Evolutionary conservation across 805 yeast species (phyloP).

Genomic region (Lipomyces spencermartinsiae): DNA sequence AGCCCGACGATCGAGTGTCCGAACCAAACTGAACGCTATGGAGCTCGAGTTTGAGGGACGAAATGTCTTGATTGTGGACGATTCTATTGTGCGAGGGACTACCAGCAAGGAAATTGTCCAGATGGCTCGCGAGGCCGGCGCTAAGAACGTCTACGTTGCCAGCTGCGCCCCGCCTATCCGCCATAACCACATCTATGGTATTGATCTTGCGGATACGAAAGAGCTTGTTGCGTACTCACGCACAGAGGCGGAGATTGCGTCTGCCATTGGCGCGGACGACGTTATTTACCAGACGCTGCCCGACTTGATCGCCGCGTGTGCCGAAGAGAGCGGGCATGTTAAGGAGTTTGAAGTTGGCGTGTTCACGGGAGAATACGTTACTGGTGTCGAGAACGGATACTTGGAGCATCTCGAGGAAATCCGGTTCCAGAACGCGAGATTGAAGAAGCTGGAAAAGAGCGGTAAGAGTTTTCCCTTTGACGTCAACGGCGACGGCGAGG

Average conservation of each 20-base stretch:
- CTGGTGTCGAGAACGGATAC: constrained; percentile 90
- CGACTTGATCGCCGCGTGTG: constrained; percentile 83
- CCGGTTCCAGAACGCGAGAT: constrained; percentile 66
- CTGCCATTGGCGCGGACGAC: constrained; percentile 84
- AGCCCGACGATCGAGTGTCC: constrained; percentile 90
- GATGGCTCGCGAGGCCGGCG: constrained; percentile 99
- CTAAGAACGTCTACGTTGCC: constrained; percentile 91
- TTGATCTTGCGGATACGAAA: constrained; percentile 93
- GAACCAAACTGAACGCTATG: constrained; percentile 96
- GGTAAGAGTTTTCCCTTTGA: constrained; percentile 43
- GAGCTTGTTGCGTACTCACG: constrained; percentile 89
- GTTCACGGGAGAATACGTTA: constrained; percentile 90
- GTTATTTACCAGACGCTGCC: constrained; percentile 87
- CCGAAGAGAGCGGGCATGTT: constrained; percentile 46
- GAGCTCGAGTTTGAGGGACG: constrained; percentile 85
- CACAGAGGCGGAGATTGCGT: constrained; percentile 74
- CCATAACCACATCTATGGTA: constrained; percentile 94
- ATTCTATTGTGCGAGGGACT: constrained; percentile 96
- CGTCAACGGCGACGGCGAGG: constrained; percentile 59
- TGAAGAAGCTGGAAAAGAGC: constrained; percentile 51
- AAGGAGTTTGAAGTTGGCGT: constrained; percentile 92
- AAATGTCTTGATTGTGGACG: constrained; percentile 90
- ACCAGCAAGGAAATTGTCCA: constrained; percentile 94
- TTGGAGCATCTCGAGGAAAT: constrained; percentile 79
- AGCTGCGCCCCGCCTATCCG: constrained; percentile 99